These are phyloP conservation scores for Globisporangium irregulare DNA, from an alignment of 352 stramenopile species.

Conservation along the genomic window DNA sequence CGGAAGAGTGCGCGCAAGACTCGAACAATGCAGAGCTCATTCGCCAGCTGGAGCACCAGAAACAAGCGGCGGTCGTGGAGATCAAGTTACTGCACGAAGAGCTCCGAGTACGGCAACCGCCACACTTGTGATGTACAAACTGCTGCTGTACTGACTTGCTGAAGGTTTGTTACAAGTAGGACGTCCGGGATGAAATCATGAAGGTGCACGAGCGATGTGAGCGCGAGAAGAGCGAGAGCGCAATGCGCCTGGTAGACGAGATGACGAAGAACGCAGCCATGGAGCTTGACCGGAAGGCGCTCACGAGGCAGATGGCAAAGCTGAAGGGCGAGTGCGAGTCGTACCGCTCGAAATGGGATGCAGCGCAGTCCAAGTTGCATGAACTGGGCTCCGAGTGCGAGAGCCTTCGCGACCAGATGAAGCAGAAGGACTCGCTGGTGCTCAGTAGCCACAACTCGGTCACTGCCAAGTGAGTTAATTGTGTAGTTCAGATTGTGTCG, in stretches of 20 bases:
- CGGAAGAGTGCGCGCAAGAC: constrained; percentile 39
- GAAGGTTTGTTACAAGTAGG: constrained; percentile 21
- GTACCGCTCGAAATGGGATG: constrained; percentile 46
- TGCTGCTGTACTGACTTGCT: background rate
- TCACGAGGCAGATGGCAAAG: constrained; percentile 36
- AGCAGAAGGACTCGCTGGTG: constrained; percentile 70
- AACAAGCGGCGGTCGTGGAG: constrained; percentile 46
- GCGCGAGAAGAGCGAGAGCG: constrained; percentile 36
- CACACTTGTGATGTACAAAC: background rate
- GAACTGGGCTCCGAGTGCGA: constrained; percentile 53
- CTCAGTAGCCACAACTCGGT: constrained; percentile 57
- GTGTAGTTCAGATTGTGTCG: too few relatives aligned
- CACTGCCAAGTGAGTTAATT: constrained; percentile 39
- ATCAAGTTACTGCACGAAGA: constrained; percentile 63
- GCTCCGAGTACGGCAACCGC: constrained; percentile 36
- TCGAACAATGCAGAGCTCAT: constrained; percentile 38
- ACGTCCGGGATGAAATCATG: constrained; percentile 50
- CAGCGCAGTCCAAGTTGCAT: constrained; percentile 55
- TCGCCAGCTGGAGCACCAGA: constrained; percentile 54
- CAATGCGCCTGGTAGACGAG: constrained; percentile 50
- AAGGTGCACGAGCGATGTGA: constrained; percentile 29
- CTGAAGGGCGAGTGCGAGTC: constrained; percentile 50
- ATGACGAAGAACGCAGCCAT: constrained; percentile 36
- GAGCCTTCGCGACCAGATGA: constrained; percentile 61
- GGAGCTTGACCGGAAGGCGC: constrained; percentile 61